Conservation (phyloP, 2,329 filamentous ascomycete species). For the Scolecobasidium constrictum region DNA sequence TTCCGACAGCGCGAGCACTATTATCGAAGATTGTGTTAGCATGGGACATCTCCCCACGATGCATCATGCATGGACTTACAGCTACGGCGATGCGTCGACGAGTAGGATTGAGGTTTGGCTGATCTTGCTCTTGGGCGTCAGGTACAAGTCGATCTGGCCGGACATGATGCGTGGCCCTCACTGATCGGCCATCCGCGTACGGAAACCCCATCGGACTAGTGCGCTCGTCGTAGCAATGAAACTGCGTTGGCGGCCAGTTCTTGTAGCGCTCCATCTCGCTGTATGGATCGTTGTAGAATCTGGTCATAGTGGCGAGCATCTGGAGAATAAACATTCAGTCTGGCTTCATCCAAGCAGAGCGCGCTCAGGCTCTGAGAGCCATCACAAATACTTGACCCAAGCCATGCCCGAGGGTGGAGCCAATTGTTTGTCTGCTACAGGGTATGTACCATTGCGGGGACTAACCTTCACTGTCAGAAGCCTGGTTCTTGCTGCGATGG, state of each 20-base stretch:
- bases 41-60: neutral
- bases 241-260: neutral
- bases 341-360: no score
- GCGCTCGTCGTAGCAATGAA: neutral
- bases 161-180: neutral
- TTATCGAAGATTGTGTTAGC: neutral
- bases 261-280: neutral
- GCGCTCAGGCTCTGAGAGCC: neutral
- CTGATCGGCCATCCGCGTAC: neutral
- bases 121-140: conserved; percentile 1
- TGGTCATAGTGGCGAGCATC: neutral
- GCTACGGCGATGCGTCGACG: conserved; percentile 5
- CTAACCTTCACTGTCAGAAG: no score
- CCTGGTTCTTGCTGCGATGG: no score
- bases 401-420: neutral
- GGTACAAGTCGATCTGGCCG: neutral
- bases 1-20: conserved; percentile 72
- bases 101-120: neutral
- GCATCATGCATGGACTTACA: neutral
- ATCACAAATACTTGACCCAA: neutral
- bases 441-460: neutral
- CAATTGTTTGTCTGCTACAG: conserved; percentile 1
- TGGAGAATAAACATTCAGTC: no score
- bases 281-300: neutral
- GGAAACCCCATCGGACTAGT: neutral